These are phyloP conservation scores for Microstroma glucosiphilum DNA, from an alignment of 1,284 basidiomycete genomes.

Conservation along the genomic window DNA sequence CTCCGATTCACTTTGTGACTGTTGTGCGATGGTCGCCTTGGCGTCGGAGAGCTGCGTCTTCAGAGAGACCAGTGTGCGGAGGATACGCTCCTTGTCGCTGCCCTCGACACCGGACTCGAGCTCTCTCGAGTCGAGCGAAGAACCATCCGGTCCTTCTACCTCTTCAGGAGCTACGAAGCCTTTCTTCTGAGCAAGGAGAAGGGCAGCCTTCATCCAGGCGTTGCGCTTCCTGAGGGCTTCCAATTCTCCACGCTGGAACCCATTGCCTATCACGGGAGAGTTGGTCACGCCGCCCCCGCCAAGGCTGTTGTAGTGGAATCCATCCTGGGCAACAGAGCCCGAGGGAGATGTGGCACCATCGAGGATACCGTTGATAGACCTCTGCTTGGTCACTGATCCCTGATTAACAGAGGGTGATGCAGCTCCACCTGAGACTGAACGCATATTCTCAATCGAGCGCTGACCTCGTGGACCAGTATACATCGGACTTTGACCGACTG, in stretches of 20 bases:
- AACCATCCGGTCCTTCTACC: conserved; percentile 28
- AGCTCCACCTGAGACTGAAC: conserved; percentile 20
- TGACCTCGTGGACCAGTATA: conserved; percentile 36
- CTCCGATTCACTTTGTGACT: conserved; percentile 70
- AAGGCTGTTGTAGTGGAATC: conserved; percentile 36
- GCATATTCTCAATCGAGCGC: conserved; percentile 38
- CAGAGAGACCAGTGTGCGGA: conserved; percentile 71
- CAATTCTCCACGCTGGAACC: conserved; percentile 56
- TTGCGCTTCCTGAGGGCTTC: conserved; percentile 72
- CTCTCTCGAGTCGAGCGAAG: conserved; percentile 24
- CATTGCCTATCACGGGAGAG: conserved; percentile 4
- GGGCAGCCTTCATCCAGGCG: conserved; percentile 76
- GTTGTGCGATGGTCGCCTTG: conserved; percentile 68
- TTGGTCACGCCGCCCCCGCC: conserved; percentile 7
- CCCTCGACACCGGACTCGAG: conserved; percentile 52
- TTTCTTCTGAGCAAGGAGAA: conserved; percentile 69
- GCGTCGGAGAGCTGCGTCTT: conserved; percentile 83
- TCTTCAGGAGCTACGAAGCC: conserved; percentile 70
- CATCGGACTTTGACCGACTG: not conserved
- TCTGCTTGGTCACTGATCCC: conserved; percentile 18
- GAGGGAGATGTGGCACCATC: conserved; percentile 3
- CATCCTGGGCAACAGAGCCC: conserved; percentile 17
- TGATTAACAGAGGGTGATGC: conserved; percentile 20
- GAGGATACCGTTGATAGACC: conserved; percentile 28
- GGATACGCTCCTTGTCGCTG: conserved; percentile 56